phyloP scores from a whole-genome alignment of 2,329 filamentous ascomycete species.

The Tolypocladium nubicola region DNA sequence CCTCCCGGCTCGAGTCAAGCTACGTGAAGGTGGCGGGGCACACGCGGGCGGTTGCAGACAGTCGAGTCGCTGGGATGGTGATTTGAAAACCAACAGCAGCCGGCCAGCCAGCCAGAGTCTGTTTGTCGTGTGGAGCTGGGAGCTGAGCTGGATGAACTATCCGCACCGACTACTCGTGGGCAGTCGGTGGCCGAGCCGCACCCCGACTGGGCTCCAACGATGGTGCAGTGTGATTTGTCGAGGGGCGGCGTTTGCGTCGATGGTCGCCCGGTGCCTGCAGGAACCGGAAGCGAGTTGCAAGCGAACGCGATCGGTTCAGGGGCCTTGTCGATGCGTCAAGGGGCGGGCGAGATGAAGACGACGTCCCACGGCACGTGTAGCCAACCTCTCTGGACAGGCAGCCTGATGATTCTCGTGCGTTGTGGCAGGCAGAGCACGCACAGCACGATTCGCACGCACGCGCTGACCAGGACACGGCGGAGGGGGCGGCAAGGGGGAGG shows the following conservation, averaged over 20 bases:
- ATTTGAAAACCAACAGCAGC: background rate
- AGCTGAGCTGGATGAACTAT: background rate
- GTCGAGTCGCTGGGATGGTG: background rate
- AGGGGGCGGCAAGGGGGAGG: background rate
- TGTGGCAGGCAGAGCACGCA: background rate
- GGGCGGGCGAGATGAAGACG: background rate
- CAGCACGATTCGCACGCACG: background rate
- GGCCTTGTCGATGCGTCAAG: background rate
- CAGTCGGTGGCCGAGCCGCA: background rate
- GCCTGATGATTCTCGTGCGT: background rate
- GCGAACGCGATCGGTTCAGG: background rate
- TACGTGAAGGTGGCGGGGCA: constrained; percentile 1
- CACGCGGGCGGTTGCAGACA: background rate
- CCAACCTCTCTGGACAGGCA: background rate
- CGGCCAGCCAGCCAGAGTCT: background rate
- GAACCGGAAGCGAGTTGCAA: constrained; percentile 1
- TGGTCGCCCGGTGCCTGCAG: constrained; percentile 1
- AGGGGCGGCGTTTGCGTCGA: background rate
- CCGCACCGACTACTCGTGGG: background rate
- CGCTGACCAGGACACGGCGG: background rate
- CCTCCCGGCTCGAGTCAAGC: constrained; percentile 4
- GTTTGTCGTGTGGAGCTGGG: background rate
- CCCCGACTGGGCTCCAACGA: background rate
- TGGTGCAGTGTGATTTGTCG: background rate
- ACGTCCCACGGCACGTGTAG: background rate